Percentiles rank a stretch among this genome's conserved stretches.
These are phyloP conservation scores for Aphanocladium album DNA, from an alignment of 2,329 filamentous ascomycete species.

Conservation along the genomic window DNA sequence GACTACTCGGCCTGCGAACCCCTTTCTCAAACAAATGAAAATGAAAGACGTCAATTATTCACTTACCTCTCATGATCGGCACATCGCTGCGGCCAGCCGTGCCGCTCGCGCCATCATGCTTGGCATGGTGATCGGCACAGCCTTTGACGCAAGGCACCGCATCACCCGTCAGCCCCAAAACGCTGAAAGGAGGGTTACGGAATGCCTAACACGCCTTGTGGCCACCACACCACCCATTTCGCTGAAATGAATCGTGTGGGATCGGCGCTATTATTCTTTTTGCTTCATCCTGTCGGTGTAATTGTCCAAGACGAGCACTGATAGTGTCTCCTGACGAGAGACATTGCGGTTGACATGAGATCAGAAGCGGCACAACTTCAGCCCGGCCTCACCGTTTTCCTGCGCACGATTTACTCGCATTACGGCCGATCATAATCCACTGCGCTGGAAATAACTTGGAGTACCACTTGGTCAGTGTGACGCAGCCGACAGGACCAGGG, in stretches of 20 bases:
- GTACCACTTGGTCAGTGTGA: too few relatives aligned
- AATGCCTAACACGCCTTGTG: not conserved
- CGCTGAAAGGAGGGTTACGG: not conserved
- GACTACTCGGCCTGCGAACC: too few relatives aligned
- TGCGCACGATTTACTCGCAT: too few relatives aligned
- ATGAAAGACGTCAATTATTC: not conserved
- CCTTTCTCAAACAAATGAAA: too few relatives aligned
- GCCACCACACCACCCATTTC: not conserved
- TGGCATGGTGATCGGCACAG: not conserved
- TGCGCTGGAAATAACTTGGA: not conserved
- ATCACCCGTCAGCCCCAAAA: not conserved
- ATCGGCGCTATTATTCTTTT: not conserved
- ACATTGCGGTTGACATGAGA: too few relatives aligned
- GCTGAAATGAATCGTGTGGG: not conserved
- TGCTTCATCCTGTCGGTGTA: not conserved
- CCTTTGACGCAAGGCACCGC: constrained; percentile 2
- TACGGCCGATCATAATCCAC: not conserved
- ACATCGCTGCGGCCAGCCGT: constrained; percentile 4
- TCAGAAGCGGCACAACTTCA: not conserved
- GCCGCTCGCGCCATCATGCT: not conserved
- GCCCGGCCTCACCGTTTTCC: not conserved
- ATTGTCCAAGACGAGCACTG: not conserved
- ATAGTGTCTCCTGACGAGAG: not conserved
- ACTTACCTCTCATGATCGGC: not conserved
- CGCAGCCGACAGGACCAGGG: too few relatives aligned